Evolutionary conservation across 2,329 filamentous ascomycete genomes (phyloP).

Genomic region (Ophiostoma perfectum): DNA sequence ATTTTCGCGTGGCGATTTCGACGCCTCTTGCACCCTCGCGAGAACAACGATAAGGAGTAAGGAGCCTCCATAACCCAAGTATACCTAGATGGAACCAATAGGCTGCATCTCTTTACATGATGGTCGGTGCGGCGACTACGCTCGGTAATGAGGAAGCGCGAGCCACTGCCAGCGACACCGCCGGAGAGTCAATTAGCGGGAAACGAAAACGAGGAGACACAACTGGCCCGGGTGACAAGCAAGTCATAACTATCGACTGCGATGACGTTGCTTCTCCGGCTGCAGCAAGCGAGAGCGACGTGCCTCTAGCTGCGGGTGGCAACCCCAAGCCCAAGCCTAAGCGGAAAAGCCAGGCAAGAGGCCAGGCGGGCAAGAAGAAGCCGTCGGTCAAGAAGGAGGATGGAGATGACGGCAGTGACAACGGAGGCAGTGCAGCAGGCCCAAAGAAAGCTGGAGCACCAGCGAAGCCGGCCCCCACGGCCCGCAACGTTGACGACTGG

Average conservation of each 20-base stretch:
- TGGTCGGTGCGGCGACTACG: constrained; percentile 17
- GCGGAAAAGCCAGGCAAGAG: background rate
- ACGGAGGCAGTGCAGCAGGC: no score
- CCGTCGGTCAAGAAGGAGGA: background rate
- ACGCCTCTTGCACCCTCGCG: background rate
- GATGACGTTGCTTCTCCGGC: background rate
- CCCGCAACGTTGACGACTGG: constrained; percentile 49
- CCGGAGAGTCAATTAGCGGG: background rate
- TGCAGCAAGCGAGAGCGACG: background rate
- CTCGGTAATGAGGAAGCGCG: background rate
- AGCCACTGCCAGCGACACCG: background rate
- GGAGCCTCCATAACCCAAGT: background rate
- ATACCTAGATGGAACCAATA: background rate
- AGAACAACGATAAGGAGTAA: background rate
- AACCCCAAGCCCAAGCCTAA: background rate
- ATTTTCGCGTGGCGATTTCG: constrained; percentile 3
- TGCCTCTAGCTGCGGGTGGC: background rate
- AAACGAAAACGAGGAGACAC: constrained; percentile 18
- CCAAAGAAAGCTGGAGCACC: background rate
- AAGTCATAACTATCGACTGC: background rate
- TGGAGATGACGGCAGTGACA: background rate
- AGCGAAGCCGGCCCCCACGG: no score
- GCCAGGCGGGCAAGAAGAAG: background rate
- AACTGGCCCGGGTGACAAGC: background rate
- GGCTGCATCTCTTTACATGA: background rate